Base-by-base conservation (phyloP, 305 asterid species). In the Fraxinus ornus region DNA sequence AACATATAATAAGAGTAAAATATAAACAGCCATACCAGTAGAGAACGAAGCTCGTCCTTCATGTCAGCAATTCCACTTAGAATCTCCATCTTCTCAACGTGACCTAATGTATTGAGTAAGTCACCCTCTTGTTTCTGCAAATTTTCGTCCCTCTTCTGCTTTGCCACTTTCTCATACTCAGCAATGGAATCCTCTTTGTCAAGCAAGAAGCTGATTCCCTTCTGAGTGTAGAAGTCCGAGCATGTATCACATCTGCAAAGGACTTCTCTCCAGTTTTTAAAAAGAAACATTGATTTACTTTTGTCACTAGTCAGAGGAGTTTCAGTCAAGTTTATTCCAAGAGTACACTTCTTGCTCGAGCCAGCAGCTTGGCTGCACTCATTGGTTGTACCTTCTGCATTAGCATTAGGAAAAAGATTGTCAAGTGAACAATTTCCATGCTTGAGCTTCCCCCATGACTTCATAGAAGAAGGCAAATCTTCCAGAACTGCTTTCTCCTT, bases 111-210 rank as follows among this genome's bases (percentile, higher is more conserved):
- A 84, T 90, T 86, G 82, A 96, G 95, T 80, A 94, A 89, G 86
- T 84, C 85, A 30, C 94, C 97, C 91, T 92, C 93, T 78, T 91
- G 93, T 77, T 88, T 88, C 92, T 92, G 90, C 85, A 90, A 84
- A 87, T 94, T 90, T 83, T 94, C 99, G 78, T 85, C 89, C 89
- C 98, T 88, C 87, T 89, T 92, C 88, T 88, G 93, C 83, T 92
- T 94, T 36, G 94, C 98, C 88, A 91, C 86, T 77, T 87, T 83
- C 89, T 96, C 98, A 22, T 96, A 96, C 89, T 96, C 98, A 5
- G 93, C 97, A 79, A 96, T 94, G 2, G 99, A 89, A 79, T 96
- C 99, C 83, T 96, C 98, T 85, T 78, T 88, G 80, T 96, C 98
- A 9, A 90, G 90, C 91, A 96, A 85, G 94, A 90, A 94, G 71